Evolutionary conservation across 345 rosid genomes (phyloP).

Genomic region (Pugionium cornutum): DNA sequence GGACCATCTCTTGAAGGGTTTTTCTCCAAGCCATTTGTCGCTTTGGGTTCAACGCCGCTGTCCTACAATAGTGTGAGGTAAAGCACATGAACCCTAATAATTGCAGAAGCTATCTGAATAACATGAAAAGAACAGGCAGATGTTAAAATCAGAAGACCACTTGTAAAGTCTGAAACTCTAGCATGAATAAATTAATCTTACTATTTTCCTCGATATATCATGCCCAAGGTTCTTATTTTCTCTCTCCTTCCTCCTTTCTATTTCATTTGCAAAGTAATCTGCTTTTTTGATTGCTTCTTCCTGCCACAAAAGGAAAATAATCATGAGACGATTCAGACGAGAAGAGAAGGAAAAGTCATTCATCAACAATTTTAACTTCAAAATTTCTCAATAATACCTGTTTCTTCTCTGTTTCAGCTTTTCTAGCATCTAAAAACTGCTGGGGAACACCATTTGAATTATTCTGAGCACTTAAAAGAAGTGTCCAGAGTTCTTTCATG

Average conservation of each 20-base stretch:
- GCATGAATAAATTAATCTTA: conserved; percentile 73
- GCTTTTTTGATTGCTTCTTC: conserved; percentile 46
- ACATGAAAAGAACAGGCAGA: conserved; percentile 68
- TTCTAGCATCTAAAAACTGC: conserved; percentile 81
- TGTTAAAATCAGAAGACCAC: conserved; percentile 65
- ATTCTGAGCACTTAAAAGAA: conserved; percentile 86
- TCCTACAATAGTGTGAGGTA: conserved; percentile 99
- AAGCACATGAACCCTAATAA: conserved; percentile 99
- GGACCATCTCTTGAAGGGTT: conserved; percentile 47
- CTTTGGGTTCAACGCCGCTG: conserved; percentile 55
- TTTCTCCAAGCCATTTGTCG: conserved; percentile 46
- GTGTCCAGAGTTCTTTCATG: conserved; percentile 98
- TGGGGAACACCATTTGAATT: conserved; percentile 93
- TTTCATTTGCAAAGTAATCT: conserved; percentile 57
- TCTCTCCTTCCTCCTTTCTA: conserved; percentile 66
- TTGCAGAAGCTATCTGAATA: conserved; percentile 98
- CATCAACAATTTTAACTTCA: not conserved
- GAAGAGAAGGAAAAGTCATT: not conserved
- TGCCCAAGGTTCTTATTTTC: conserved; percentile 59
- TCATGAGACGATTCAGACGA: conserved; percentile 12
- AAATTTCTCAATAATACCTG: conserved; percentile 48
- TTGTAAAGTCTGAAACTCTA: conserved; percentile 51
- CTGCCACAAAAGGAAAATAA: conserved; percentile 45
- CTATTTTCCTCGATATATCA: conserved; percentile 63
- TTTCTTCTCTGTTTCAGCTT: conserved; percentile 73